phyloP scores from a whole-genome alignment of 2,329 filamentous ascomycete genomes.

The Coniella lustricola region DNA sequence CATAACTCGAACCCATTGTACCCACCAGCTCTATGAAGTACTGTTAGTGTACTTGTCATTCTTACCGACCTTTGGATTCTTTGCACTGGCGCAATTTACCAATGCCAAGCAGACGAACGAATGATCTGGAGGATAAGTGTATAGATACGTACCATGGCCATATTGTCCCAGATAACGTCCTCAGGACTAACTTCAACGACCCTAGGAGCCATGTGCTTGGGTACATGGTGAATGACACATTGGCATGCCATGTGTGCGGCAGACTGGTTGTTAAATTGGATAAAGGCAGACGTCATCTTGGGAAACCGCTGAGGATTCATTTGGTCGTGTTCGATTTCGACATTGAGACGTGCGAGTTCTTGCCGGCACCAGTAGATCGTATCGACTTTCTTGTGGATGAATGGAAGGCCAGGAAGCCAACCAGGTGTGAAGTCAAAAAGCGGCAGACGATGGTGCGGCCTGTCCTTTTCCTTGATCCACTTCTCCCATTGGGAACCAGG shows the following conservation, averaged over 20 bases:
- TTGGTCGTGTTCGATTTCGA: slow-evolving; percentile 90
- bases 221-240: slow-evolving; percentile 80
- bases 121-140: background rate
- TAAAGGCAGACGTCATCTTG: slow-evolving; percentile 91
- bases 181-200: slow-evolving; percentile 89
- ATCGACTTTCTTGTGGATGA: slow-evolving; percentile 85
- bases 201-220: slow-evolving; percentile 87
- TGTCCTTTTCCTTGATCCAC: slow-evolving; percentile 73
- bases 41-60: background rate
- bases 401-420: slow-evolving; percentile 73
- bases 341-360: slow-evolving; percentile 78
- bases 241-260: slow-evolving; percentile 98
- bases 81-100: too few species aligned
- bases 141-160: slow-evolving; percentile 56
- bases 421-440: slow-evolving; percentile 43
- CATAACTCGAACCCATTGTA: slow-evolving; percentile 66
- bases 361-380: slow-evolving; percentile 87
- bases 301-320: slow-evolving; percentile 78
- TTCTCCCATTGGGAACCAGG: slow-evolving; percentile 69
- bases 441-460: slow-evolving; percentile 76
- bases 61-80: too few species aligned
- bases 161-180: slow-evolving; percentile 95
- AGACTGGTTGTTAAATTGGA: slow-evolving; percentile 97
- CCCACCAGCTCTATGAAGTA: slow-evolving; percentile 64
- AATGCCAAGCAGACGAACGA: background rate